Evolutionary conservation across 2,329 filamentous ascomycete genomes (phyloP).

Genomic region (Penicillium crustosum): DNA sequence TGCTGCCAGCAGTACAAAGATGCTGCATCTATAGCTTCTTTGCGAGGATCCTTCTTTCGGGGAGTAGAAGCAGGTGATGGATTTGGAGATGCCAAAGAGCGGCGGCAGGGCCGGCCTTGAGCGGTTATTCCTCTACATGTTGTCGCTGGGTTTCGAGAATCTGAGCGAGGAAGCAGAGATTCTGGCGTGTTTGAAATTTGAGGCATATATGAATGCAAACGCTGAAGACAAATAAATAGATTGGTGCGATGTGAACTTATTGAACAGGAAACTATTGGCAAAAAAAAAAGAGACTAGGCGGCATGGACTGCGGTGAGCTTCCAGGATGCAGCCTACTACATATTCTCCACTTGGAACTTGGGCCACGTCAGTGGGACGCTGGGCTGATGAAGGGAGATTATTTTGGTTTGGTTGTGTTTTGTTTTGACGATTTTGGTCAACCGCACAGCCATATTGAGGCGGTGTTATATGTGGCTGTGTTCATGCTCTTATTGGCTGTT

Average conservation of each 20-base stretch:
- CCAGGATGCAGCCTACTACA: slow-evolving; percentile 7
- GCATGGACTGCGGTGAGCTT: slow-evolving; percentile 11
- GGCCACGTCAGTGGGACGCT: neutral
- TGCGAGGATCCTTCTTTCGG: slow-evolving; percentile 26
- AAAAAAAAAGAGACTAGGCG: slow-evolving; percentile 1
- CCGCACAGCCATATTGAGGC: neutral
- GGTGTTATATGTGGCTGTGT: neutral
- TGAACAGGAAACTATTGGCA: neutral
- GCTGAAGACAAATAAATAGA: neutral
- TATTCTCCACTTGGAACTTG: slow-evolving; percentile 6
- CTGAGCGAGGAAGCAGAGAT: slow-evolving; percentile 71
- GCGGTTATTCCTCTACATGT: slow-evolving; percentile 88
- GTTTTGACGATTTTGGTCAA: neutral
- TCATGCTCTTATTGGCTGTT: neutral
- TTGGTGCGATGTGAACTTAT: neutral
- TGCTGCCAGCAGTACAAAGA: slow-evolving; percentile 89
- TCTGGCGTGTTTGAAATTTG: slow-evolving; percentile 76
- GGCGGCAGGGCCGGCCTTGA: slow-evolving; percentile 78
- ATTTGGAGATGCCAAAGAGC: slow-evolving; percentile 59
- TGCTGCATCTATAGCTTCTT: slow-evolving; percentile 29
- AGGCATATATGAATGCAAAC: slow-evolving; percentile 52
- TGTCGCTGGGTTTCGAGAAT: slow-evolving; percentile 78
- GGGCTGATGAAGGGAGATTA: neutral
- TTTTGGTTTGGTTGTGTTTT: neutral
- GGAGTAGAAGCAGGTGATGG: slow-evolving; percentile 26